Evolutionary conservation across 2,329 filamentous ascomycete species (phyloP).

Genomic region (Teratosphaeria destructans): DNA sequence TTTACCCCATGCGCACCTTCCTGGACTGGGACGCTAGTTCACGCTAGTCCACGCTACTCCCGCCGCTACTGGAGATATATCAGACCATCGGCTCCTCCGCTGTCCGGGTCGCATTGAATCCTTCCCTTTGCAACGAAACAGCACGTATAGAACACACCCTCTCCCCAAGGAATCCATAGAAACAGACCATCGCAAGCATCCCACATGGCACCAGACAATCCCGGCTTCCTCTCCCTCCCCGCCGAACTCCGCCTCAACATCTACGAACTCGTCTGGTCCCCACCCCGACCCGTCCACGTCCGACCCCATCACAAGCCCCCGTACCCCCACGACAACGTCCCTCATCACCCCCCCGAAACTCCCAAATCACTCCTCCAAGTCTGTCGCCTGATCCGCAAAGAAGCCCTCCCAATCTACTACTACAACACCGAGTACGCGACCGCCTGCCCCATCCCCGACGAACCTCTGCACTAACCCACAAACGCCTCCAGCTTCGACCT

Average conservation of each 20-base stretch:
- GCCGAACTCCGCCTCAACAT: slow-evolving; percentile 4
- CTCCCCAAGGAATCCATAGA: no score
- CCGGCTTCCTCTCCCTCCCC: slow-evolving; percentile 1
- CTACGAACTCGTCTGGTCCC: slow-evolving; percentile 1
- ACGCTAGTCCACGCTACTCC: neutral
- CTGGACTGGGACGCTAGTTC: neutral
- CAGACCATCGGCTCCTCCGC: neutral
- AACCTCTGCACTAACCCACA: neutral
- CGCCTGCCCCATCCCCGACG: neutral
- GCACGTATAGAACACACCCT: no score
- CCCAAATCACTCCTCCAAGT: neutral
- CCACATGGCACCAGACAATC: neutral
- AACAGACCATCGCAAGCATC: neutral
- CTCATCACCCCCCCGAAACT: neutral
- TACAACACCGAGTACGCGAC: neutral
- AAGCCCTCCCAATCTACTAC: neutral
- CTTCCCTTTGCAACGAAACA: no score
- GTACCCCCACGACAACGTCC: neutral
- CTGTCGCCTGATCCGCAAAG: neutral
- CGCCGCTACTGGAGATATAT: neutral
- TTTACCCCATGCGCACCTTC: neutral
- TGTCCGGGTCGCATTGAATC: no score
- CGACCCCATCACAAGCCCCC: neutral
- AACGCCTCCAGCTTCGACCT: neutral
- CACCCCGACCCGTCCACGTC: neutral